These are phyloP conservation scores for Mycocentrospora acerina DNA, from an alignment of 2,329 filamentous ascomycete species.

Conservation along the genomic window DNA sequence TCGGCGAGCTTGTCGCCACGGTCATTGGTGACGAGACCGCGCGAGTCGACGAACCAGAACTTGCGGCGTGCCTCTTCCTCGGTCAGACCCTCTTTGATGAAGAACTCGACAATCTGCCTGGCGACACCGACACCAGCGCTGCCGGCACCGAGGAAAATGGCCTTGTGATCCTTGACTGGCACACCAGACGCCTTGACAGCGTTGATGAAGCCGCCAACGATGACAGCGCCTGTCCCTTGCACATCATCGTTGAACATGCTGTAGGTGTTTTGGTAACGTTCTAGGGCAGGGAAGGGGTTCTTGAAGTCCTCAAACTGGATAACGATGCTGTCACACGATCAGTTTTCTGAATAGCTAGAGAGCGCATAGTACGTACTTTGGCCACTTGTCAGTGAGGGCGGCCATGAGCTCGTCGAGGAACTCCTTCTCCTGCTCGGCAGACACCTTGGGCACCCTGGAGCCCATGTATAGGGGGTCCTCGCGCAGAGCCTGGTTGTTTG, in stretches of 20 bases:
- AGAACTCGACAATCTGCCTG: constrained; percentile 96
- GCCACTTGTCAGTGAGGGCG: constrained; percentile 77
- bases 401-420: constrained; percentile 98
- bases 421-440: constrained; percentile 75
- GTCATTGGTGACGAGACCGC: constrained; percentile 90
- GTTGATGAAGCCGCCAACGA: constrained; percentile 77
- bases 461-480: constrained; percentile 91
- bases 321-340: constrained; percentile 56
- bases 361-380: constrained; percentile 53
- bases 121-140: constrained; percentile 96
- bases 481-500: constrained; percentile 62
- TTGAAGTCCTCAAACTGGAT: constrained; percentile 99
- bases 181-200: constrained; percentile 82
- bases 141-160: constrained; percentile 94
- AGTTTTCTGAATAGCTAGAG: constrained; percentile 21
- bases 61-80: constrained; percentile 85
- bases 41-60: constrained; percentile 97
- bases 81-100: constrained; percentile 85
- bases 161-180: constrained; percentile 83
- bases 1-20: constrained; percentile 91
- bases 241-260: constrained; percentile 99
- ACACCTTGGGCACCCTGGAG: constrained; percentile 78
- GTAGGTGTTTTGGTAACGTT: constrained; percentile 83
- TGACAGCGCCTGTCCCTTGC: constrained; percentile 94
- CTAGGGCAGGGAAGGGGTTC: constrained; percentile 91